Evolutionary conservation across 208 protist species (phyloP), one percentile per base, ranked within the genome.

Genomic region (Kentomonas sorsogonicus): DNA sequence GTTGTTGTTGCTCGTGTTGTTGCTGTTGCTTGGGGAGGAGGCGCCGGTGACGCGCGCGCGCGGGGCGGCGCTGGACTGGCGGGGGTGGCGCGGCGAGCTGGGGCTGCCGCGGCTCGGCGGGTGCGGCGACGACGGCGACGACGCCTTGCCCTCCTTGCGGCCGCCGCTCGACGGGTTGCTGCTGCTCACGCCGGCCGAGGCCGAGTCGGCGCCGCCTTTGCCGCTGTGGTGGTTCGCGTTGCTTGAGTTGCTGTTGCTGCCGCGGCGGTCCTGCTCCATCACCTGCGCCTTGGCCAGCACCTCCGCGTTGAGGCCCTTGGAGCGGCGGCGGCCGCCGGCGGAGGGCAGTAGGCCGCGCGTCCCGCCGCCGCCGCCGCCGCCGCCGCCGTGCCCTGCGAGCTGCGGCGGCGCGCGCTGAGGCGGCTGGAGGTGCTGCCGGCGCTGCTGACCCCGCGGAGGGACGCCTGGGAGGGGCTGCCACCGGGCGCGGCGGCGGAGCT

Each of bases 71-170:
- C n/a, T 20, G 43, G 43, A 11, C 43, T 15, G 22, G 43, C 25
- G 43, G 43, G n/a, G 43, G 43, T 48, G 43, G 43, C 25, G 43
- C n/a, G 25, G 43, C 25, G 43, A 15, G 43, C n/a, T n/a, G n/a
- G n/a, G n/a, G n/a, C n/a, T n/a, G n/a, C n/a, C n/a, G n/a, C n/a
- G n/a, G n/a, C n/a, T n/a, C n/a, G n/a, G n/a, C n/a, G n/a, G n/a
- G n/a, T n/a, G n/a, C n/a, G n/a, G n/a, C n/a, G n/a, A n/a, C n/a
- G n/a, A n/a, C n/a, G n/a, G n/a, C n/a, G n/a, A n/a, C n/a, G n/a
- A n/a, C n/a, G n/a, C n/a, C n/a, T n/a, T n/a, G n/a, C n/a, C n/a
- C n/a, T n/a, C n/a, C n/a, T n/a, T n/a, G n/a, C n/a, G 43, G n/a
- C 43, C 43, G 43, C 43, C 22, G 43, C n/a, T 48, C 43, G 22